These are phyloP conservation scores for Eimeria necatrix DNA, from an alignment of 169 alveolate species.

Conservation along the genomic window DNA sequence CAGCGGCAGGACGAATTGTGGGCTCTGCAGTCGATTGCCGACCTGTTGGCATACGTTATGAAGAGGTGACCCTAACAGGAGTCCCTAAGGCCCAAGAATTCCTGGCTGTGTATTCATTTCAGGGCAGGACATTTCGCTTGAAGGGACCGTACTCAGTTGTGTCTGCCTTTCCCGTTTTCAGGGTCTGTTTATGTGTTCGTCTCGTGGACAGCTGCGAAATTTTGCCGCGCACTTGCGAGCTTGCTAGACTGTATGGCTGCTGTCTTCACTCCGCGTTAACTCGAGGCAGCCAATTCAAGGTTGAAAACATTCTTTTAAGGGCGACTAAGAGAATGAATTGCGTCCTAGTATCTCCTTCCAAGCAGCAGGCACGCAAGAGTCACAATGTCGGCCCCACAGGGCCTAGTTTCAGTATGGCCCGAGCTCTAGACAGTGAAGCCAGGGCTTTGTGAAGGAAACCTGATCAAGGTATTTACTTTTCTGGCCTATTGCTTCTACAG, in stretches of 20 bases:
- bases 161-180: background rate
- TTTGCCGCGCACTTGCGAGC: conserved; percentile 77
- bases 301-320: conserved; percentile 78
- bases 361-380: conserved; percentile 63
- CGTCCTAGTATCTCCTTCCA: conserved; percentile 81
- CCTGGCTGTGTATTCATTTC: background rate
- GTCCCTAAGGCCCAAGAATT: background rate
- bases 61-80: conserved; percentile 14
- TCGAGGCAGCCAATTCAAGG: conserved; percentile 84
- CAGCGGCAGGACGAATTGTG: conserved; percentile 39
- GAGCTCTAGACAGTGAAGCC: no score
- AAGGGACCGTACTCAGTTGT: background rate
- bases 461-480: no score
- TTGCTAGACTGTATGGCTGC: conserved; percentile 80
- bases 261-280: conserved; percentile 78
- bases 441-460: no score
- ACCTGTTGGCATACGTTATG: conserved; percentile 52
- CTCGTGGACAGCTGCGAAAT: conserved; percentile 72
- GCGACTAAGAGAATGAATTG: conserved; percentile 79
- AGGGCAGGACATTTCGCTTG: background rate
- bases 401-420: no score
- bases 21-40: conserved; percentile 63
- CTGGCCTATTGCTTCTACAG: background rate
- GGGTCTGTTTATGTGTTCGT: conserved; percentile 63
- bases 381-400: background rate